These are phyloP conservation scores for Tanacetum coccineum DNA, from an alignment of 129 eudicot genomes.

Conservation along the genomic window DNA sequence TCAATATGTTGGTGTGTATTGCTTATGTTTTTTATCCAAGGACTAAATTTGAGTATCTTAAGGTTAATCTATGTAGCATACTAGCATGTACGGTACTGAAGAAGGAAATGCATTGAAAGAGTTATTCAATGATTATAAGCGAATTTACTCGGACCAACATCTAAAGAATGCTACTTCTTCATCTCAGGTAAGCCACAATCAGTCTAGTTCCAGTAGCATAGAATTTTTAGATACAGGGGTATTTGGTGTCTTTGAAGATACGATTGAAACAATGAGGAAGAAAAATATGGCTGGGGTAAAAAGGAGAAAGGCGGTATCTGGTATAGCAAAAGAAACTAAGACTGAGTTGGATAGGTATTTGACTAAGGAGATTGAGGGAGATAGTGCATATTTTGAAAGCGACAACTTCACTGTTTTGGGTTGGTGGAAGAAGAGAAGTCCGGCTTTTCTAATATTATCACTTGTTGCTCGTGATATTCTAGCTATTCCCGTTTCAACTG, in stretches of 20 bases:
- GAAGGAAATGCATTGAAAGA: background rate
- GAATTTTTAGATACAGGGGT: background rate
- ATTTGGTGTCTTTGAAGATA: background rate
- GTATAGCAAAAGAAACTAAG: background rate
- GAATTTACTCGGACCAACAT: background rate
- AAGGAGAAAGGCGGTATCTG: background rate
- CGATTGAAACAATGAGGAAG: background rate
- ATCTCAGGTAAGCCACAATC: background rate
- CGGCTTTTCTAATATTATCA: background rate
- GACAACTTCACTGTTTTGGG: background rate
- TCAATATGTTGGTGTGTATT: background rate
- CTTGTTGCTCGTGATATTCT: background rate
- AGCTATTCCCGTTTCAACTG: background rate
- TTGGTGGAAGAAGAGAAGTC: background rate
- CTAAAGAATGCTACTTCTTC: background rate
- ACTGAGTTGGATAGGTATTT: background rate
- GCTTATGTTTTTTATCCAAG: background rate
- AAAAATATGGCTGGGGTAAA: background rate
- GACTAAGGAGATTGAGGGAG: background rate
- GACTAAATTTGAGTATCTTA: background rate
- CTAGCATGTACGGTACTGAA: background rate
- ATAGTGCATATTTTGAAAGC: background rate
- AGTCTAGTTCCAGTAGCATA: background rate
- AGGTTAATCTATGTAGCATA: background rate
- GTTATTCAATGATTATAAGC: background rate